Conservation (phyloP, 2,329 filamentous ascomycete species). For the Alternaria gansuensis region DNA sequence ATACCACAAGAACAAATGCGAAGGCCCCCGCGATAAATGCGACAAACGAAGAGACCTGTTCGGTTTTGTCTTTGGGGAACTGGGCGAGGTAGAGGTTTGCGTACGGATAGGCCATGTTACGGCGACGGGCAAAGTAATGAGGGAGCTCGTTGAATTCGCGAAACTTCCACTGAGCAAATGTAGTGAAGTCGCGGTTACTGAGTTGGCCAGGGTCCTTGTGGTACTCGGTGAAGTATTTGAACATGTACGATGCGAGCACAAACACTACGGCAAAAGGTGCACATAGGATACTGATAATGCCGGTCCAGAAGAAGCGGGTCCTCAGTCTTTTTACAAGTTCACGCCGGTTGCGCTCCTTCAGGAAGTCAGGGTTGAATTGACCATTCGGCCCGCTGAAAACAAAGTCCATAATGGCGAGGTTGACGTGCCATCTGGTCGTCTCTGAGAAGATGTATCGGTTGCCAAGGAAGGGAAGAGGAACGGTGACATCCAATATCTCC, state of each 20-base stretch:
- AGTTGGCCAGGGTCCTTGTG: slow-evolving; percentile 90
- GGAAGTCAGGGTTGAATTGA: slow-evolving; percentile 84
- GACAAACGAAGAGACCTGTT: slow-evolving; percentile 83
- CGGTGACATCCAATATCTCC: slow-evolving; percentile 85
- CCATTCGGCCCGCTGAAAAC: slow-evolving; percentile 85
- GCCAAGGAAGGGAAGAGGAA: slow-evolving; percentile 83
- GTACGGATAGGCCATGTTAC: slow-evolving; percentile 95
- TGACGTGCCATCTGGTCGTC: slow-evolving; percentile 90
- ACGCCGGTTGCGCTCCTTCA: slow-evolving; percentile 82
- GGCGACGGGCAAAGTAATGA: slow-evolving; percentile 86
- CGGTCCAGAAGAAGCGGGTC: slow-evolving; percentile 81
- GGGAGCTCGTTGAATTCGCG: slow-evolving; percentile 96
- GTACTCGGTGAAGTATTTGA: slow-evolving; percentile 96
- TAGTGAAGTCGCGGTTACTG: slow-evolving; percentile 89
- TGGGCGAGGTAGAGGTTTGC: slow-evolving; percentile 93
- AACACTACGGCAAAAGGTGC: slow-evolving; percentile 89
- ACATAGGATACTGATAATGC: slow-evolving; percentile 83
- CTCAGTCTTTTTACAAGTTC: slow-evolving; percentile 80
- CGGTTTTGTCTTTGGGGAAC: slow-evolving; percentile 93
- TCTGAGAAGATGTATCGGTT: slow-evolving; percentile 85
- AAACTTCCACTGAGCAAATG: slow-evolving; percentile 96
- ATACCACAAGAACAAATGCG: slow-evolving; percentile 82
- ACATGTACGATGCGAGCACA: slow-evolving; percentile 87
- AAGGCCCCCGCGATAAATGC: slow-evolving; percentile 88
- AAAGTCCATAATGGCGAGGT: slow-evolving; percentile 89